A percentile compares a stretch with the other conserved stretches of the same genome.
phyloP scores from a whole-genome alignment of 495 filamentous ascomycete genomes.

The Xeromyces bisporus region DNA sequence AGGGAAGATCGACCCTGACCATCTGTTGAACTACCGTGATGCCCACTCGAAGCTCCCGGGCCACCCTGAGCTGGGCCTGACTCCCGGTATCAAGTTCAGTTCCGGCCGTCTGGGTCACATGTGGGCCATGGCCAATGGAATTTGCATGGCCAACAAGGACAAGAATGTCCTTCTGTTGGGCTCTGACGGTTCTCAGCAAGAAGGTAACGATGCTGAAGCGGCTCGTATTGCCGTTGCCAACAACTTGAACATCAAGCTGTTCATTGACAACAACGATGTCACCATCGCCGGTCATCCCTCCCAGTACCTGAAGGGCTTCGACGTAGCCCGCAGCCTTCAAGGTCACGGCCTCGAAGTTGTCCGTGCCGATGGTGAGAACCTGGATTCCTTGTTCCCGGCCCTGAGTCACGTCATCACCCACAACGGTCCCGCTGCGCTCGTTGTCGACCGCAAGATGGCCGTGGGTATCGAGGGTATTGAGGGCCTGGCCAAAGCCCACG shows the following conservation, averaged over 20 bases:
- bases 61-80: slow-evolving; percentile 24
- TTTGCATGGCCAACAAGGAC: slow-evolving; percentile 20
- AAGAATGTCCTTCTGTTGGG: slow-evolving; percentile 21
- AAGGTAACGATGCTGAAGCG: slow-evolving; percentile 27
- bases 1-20: slow-evolving; percentile 20
- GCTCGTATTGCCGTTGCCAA: slow-evolving; percentile 21
- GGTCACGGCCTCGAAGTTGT: slow-evolving; percentile 22
- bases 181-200: slow-evolving; percentile 25
- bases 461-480: slow-evolving; percentile 20
- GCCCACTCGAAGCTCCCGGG: slow-evolving; percentile 24
- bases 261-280: slow-evolving; percentile 27
- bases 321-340: slow-evolving; percentile 13
- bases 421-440: slow-evolving; percentile 19
- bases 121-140: slow-evolving; percentile 26
- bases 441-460: slow-evolving; percentile 21
- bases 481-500: slow-evolving; percentile 19
- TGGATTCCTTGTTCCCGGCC: slow-evolving; percentile 18
- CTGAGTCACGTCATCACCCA: slow-evolving; percentile 16
- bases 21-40: slow-evolving; percentile 25
- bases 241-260: slow-evolving; percentile 24
- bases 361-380: slow-evolving; percentile 17
- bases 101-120: slow-evolving; percentile 25
- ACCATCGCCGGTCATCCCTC: slow-evolving; percentile 26
- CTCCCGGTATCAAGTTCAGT: slow-evolving; percentile 23
- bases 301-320: slow-evolving; percentile 19